These are phyloP conservation scores for Viola odorata DNA, from an alignment of 345 rosid species.

Conservation along the genomic window DNA sequence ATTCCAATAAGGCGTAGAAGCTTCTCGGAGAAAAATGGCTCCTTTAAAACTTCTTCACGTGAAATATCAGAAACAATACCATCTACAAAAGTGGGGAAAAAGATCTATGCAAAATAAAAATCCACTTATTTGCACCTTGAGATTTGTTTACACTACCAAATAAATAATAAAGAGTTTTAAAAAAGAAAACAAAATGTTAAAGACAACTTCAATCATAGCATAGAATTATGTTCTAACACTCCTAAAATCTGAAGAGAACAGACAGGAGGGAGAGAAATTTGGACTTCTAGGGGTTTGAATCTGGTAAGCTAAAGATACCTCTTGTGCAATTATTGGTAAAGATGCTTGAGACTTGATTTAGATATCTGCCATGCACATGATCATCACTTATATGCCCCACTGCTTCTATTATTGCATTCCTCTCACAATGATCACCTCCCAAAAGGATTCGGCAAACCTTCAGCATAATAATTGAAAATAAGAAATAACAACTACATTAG, in stretches of 20 bases:
- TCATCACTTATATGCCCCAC: slow-evolving; percentile 43
- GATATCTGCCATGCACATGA: slow-evolving; percentile 47
- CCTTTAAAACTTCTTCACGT: slow-evolving; percentile 44
- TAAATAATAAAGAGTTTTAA: no score
- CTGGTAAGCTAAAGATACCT: slow-evolving; percentile 37
- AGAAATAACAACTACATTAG: slow-evolving; percentile 1
- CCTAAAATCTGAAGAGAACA: neutral
- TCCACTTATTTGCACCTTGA: no score
- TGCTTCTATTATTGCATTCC: slow-evolving; percentile 47
- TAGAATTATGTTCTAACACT: neutral
- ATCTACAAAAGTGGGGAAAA: slow-evolving; percentile 39
- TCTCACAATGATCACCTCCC: slow-evolving; percentile 44
- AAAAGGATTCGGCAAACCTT: slow-evolving; percentile 71
- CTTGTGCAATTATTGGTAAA: slow-evolving; percentile 37
- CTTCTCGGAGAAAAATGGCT: slow-evolving; percentile 83
- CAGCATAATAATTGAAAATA: slow-evolving; percentile 3
- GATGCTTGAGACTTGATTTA: slow-evolving; percentile 47
- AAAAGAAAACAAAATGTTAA: neutral
- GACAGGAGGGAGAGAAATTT: neutral
- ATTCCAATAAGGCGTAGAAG: slow-evolving; percentile 61
- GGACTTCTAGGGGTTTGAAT: neutral
- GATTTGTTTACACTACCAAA: neutral
- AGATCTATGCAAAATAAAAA: no score
- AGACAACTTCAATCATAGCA: neutral
- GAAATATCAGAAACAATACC: slow-evolving; percentile 42